Evolutionary conservation across 176 grass and related monocot genomes (phyloP), one percentile per base, ranked within the genome.

Genomic region (Otatea glauca): DNA sequence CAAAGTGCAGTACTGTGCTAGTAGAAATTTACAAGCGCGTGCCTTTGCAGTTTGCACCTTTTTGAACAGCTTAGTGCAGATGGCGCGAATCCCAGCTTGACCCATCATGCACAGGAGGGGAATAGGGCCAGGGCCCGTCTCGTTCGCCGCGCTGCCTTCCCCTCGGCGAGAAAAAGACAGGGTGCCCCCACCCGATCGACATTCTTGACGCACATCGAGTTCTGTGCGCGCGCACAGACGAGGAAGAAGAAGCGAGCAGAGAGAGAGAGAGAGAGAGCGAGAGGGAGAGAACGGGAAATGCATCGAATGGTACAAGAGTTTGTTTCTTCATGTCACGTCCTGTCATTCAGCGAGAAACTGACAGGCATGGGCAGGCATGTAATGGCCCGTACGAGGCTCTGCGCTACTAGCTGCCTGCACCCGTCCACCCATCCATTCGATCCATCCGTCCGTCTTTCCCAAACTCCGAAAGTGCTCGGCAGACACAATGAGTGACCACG

Each of bases 251-350:
- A 14, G 56, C 4, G 0, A 49, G 13, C 32, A 39, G 42, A 49
- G 8, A 29, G 29, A 29, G 29, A 29, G 29, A 29, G 29, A 29
- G 29, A 29, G 7, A 25, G 12, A 4, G 13, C 4, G 14, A 21
- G 14, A 32, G 45, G 5, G 38, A 23, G 48, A 44, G 25, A 68
- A 8, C 6, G 55, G 0, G 0, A 5, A 60, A 77, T 25, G 60
- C 49, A 35, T 24, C 13, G 43, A 20, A 69, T 0, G 85, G 70
- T 75, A 84, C 80, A 44, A 83, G 84, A 87, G 89, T 84, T 91
- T 80, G 85, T 87, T 90, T 91, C 84, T 68, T 75, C 55, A 63
- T 72, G 89, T 82, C 65, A 29, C 47, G 86, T 80, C 77, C 14
- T 63, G 51, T 81, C 87, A 79, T 56, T 70, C 85, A 5, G 74